phyloP scores from a whole-genome alignment of 495 filamentous ascomycete species.

The Tricharina praecox region DNA sequence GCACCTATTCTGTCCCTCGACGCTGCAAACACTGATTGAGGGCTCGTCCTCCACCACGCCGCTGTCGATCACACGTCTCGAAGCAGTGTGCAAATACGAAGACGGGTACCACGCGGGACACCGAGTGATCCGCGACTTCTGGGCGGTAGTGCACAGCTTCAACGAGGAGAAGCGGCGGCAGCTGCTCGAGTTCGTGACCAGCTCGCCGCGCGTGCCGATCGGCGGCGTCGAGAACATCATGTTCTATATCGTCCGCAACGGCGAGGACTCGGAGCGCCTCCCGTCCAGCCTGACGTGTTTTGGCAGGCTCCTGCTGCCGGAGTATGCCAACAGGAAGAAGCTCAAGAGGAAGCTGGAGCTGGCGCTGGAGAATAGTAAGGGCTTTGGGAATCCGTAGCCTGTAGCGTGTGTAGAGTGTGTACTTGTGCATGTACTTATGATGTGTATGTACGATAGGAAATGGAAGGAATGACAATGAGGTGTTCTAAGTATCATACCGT shows the following conservation, averaged over 20 bases:
- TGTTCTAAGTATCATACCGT: too few relatives aligned
- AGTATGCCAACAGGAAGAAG: constrained; percentile 53
- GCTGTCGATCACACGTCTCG: constrained; percentile 56
- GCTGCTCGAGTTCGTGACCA: constrained; percentile 87
- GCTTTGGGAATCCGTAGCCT: constrained; percentile 46
- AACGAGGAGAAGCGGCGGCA: constrained; percentile 48
- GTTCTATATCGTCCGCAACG: constrained; percentile 71
- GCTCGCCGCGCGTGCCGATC: constrained; percentile 75
- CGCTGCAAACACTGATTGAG: constrained; percentile 63
- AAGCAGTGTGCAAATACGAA: constrained; percentile 54
- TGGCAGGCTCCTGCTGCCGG: constrained; percentile 65
- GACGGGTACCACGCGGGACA: constrained; percentile 54
- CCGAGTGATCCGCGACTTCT: constrained; percentile 59
- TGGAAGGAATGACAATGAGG: too few relatives aligned
- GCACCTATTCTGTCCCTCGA: constrained; percentile 49
- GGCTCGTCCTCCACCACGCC: constrained; percentile 41
- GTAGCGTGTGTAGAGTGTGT: not conserved
- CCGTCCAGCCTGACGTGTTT: constrained; percentile 83
- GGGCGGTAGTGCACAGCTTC: constrained; percentile 55
- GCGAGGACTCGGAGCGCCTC: constrained; percentile 39
- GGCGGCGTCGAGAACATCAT: constrained; percentile 60
- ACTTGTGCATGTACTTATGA: too few relatives aligned
- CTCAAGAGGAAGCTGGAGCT: constrained; percentile 56
- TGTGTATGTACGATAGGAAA: too few relatives aligned
- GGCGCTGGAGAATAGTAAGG: constrained; percentile 76